Conservation (phyloP, 106 monocot genomes). For the Dioscorea alata region DNA sequence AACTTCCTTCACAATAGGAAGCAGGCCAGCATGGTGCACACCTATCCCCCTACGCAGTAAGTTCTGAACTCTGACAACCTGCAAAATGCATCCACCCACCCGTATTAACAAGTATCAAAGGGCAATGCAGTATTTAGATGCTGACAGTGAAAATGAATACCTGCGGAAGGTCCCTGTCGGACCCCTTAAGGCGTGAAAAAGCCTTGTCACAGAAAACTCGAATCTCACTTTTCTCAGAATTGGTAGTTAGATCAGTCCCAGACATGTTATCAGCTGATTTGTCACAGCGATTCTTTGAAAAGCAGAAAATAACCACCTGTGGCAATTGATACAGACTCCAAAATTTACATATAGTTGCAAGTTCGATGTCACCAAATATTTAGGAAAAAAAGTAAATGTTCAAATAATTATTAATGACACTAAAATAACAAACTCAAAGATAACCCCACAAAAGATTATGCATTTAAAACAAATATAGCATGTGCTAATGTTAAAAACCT, state of each 20-base stretch:
- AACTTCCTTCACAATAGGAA: constrained; percentile 98
- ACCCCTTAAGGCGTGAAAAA: constrained; percentile 91
- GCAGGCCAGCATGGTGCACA: constrained; percentile 98
- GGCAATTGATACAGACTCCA: background rate
- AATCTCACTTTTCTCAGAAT: constrained; percentile 88
- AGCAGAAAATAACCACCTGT: constrained; percentile 96
- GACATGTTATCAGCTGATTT: constrained; percentile 72
- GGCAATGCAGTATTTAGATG: background rate
- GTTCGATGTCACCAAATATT: no score
- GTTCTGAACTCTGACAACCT: constrained; percentile 85
- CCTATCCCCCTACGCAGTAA: constrained; percentile 78
- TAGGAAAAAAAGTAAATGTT: no score
- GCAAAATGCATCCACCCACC: constrained; percentile 11
- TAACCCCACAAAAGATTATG: no score
- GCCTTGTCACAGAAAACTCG: constrained; percentile 90
- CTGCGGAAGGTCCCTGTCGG: constrained; percentile 95
- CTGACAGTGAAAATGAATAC: constrained; percentile 15
- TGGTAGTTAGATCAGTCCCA: constrained; percentile 75
- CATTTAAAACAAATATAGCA: no score
- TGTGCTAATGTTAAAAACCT: no score
- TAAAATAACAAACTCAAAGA: no score
- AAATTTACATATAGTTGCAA: no score
- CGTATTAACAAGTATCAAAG: background rate
- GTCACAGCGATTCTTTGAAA: constrained; percentile 92
- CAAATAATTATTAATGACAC: no score